A percentile compares a stretch with the other conserved stretches of the same genome.
Evolutionary conservation across 2,329 filamentous ascomycete genomes (phyloP).

Genomic region (Alternaria sp.): DNA sequence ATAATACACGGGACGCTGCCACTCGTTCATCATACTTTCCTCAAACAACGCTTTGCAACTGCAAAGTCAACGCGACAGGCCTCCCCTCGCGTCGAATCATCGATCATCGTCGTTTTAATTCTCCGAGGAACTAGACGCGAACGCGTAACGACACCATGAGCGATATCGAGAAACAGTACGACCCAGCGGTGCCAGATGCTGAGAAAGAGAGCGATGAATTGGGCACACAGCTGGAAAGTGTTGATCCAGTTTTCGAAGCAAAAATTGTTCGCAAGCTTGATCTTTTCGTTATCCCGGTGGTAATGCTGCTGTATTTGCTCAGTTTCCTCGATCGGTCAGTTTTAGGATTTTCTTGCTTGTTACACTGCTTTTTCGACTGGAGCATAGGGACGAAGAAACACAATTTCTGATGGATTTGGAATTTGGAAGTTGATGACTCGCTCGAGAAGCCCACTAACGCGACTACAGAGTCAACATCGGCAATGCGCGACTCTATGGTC

Average conservation of each 20-base stretch:
- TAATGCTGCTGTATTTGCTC: constrained; percentile 76
- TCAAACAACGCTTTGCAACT: neutral
- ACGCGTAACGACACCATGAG: constrained; percentile 30
- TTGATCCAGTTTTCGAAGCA: constrained; percentile 57
- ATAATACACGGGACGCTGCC: constrained; percentile 19
- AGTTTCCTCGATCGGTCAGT: constrained; percentile 75
- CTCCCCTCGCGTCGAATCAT: constrained; percentile 13
- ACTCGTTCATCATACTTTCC: neutral
- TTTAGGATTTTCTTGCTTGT: neutral
- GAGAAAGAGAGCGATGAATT: constrained; percentile 34
- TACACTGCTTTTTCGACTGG: neutral
- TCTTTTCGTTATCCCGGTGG: constrained; percentile 68
- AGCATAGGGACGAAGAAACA: neutral
- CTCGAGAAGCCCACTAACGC: neutral
- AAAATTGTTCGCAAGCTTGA: constrained; percentile 72
- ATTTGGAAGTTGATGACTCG: neutral
- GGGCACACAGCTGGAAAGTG: constrained; percentile 37
- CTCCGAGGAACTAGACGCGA: constrained; percentile 2
- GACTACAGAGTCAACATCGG: constrained; percentile 69
- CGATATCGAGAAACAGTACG: constrained; percentile 38
- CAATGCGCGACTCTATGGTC: constrained; percentile 69
- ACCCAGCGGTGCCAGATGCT: constrained; percentile 16
- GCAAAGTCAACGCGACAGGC: neutral
- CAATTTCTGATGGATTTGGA: neutral
- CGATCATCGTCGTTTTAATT: neutral